Conservation (phyloP, 768 basidiomycete species). For the Leccinum uliginosum region DNA sequence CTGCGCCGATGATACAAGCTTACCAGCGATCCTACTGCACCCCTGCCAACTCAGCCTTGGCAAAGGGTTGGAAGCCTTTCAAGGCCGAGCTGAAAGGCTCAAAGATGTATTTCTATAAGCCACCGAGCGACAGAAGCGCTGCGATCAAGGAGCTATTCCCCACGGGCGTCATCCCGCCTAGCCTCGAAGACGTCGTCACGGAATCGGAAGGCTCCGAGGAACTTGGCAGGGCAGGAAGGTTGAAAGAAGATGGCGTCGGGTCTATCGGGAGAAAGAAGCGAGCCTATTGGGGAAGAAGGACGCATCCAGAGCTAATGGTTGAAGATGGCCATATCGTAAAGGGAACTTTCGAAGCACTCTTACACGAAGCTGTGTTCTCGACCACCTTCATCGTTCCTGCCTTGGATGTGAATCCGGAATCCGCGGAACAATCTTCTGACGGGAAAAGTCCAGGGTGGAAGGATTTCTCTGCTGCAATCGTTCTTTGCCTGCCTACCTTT, state of each 20-base stretch:
- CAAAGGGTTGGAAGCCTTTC: conserved; percentile 83
- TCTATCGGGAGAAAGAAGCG: conserved; percentile 48
- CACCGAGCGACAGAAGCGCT: conserved; percentile 60
- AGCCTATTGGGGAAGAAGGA: conserved; percentile 72
- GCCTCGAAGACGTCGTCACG: conserved; percentile 41
- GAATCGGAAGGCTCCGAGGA: conserved; percentile 29
- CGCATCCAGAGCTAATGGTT: conserved; percentile 66
- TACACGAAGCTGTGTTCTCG: conserved; percentile 78
- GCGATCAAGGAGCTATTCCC: conserved; percentile 77
- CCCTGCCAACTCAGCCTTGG: conserved; percentile 36
- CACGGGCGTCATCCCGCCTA: conserved; percentile 51
- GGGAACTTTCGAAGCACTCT: conserved; percentile 73
- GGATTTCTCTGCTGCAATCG: conserved; percentile 56
- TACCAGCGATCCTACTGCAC: conserved; percentile 27
- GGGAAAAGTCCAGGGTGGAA: conserved; percentile 44
- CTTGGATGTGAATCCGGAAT: conserved; percentile 14
- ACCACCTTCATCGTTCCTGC: conserved; percentile 49
- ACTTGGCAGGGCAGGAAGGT: conserved; percentile 27
- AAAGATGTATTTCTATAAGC: conserved; percentile 84
- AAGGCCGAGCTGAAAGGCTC: conserved; percentile 81
- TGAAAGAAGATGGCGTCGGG: conserved; percentile 29
- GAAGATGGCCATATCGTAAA: conserved; percentile 44
- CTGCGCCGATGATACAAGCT: conserved; percentile 38
- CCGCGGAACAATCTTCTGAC: conserved; percentile 16
- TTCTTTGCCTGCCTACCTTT: conserved; percentile 57